phyloP scores from a whole-genome alignment of 2,329 filamentous ascomycete genomes.

The Blastomyces silverae region DNA sequence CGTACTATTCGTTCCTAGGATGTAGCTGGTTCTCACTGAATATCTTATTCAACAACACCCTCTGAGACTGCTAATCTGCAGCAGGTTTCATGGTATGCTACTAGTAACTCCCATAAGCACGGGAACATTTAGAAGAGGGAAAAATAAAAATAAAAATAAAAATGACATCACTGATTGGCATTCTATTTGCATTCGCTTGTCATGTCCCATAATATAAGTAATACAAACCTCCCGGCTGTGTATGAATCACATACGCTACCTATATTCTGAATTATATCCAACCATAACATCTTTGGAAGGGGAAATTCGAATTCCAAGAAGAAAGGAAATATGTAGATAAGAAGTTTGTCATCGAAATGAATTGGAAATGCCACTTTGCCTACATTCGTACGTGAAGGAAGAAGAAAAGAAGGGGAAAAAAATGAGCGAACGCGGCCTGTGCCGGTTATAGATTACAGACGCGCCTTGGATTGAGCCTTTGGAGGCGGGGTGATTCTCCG shows the following conservation, averaged over 20 bases:
- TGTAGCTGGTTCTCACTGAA: too few species aligned
- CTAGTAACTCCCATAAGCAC: too few species aligned
- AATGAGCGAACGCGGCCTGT: background rate
- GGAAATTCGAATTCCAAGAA: background rate
- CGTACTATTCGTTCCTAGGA: too few species aligned
- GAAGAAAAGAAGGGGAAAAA: background rate
- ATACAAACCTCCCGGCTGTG: background rate
- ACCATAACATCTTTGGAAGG: background rate
- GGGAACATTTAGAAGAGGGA: too few species aligned
- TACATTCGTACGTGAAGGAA: background rate
- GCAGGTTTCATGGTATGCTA: too few species aligned
- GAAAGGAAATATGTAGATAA: background rate
- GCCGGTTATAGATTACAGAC: background rate
- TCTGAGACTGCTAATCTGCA: too few species aligned
- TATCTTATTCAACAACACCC: too few species aligned
- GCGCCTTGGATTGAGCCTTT: slow-evolving; percentile 4
- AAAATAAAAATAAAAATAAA: background rate
- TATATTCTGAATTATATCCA: background rate
- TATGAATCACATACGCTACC: background rate
- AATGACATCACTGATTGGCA: background rate
- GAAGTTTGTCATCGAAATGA: background rate
- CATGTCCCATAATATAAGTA: background rate
- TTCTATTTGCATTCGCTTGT: background rate
- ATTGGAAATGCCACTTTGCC: background rate
- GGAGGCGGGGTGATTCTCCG: slow-evolving; percentile 6